Evolutionary conservation across 2,329 filamentous ascomycete species (phyloP), one percentile per base, ranked within the genome.

Genomic region (Amylocarpus encephaloides): DNA sequence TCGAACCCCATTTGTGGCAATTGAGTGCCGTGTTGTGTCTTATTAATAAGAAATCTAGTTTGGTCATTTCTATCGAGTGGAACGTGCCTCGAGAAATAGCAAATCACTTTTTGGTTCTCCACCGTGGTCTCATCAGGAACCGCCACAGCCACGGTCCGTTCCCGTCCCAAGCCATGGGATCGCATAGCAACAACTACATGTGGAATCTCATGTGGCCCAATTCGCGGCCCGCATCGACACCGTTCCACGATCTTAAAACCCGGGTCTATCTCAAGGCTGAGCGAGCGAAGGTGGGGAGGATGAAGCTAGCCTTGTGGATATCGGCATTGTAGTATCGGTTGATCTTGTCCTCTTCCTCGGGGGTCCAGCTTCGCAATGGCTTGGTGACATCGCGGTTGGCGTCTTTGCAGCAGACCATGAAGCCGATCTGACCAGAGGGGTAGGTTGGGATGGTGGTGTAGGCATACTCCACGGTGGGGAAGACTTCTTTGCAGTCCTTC

Each of bases 381-480:
- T 84, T 87, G 71, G 80, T 88, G 68, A 97, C 80, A 73, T 98
- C 80, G 70, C 84, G 82, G 67, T 73, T 82, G 69, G 83, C 76
- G 69, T 97, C 92, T 83, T 98, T 97, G 85, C 80, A 88, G 84
- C 93, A 97, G 68, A 98, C 88, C 91, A 98, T 96, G 85, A 98
- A 98, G 69, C 93, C 93, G 67, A 98, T 98, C 78, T 98, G 93
- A 69, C 93, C 93, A 50, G 89, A 95, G 60, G 93, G 93, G 79
- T 98, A 98, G 68, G 93, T 98, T 53, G 93, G 93, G 72, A 98
- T 98, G 65, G 92, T 97, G 67, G 92, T 97, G 82, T 96, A 98
- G 64, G 88, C 93, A 76, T 97, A 98, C 76, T 98, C 93, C 70
- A 87, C 93, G 57, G 88, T 88, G 59, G 93, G 91, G 85, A 98